Evolutionary conservation across 352 stramenopile species (phyloP).

Genomic region (Aphanomyces cochlioides): DNA sequence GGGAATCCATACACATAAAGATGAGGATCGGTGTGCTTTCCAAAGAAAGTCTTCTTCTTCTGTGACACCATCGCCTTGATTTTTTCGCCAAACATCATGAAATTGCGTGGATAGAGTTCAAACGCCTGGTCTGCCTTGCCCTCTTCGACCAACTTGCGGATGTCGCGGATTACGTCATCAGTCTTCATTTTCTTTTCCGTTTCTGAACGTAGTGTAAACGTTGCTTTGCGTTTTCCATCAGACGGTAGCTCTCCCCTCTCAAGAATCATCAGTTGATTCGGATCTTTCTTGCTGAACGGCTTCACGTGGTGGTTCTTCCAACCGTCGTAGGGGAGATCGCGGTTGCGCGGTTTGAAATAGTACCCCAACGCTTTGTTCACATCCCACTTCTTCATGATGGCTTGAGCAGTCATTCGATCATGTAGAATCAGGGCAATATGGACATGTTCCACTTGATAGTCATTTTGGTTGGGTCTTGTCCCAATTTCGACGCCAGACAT

Average conservation of each 20-base stretch:
- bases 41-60: neutral
- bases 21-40: neutral
- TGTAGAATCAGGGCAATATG: neutral
- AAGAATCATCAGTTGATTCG: neutral
- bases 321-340: neutral
- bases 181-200: neutral
- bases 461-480: neutral
- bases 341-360: neutral
- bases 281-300: neutral
- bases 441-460: conserved; percentile 5
- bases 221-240: neutral
- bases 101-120: neutral
- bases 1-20: conserved; percentile 2
- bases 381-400: neutral
- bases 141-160: neutral
- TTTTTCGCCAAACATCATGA: neutral
- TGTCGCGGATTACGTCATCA: neutral
- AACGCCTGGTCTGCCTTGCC: neutral
- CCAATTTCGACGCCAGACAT: neutral
- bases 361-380: neutral
- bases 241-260: neutral
- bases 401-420: neutral
- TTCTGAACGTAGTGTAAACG: neutral
- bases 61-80: conserved; percentile 7
- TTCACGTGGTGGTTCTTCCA: neutral